These are phyloP conservation scores for Multifurca ochricompacta DNA, from an alignment of 768 basidiomycete genomes.

Conservation along the genomic window DNA sequence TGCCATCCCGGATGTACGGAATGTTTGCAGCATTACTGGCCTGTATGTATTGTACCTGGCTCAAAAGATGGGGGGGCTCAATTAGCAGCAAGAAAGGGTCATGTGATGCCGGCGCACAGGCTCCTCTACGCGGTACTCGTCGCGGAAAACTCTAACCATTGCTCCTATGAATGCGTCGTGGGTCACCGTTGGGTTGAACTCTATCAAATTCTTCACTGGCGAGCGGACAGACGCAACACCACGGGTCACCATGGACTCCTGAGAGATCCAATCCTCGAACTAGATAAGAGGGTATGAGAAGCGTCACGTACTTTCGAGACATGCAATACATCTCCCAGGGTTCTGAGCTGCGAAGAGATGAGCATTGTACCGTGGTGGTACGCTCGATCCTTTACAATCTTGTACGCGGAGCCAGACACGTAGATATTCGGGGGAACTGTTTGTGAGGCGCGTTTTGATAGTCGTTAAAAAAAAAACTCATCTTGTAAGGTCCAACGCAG, in stretches of 20 bases:
- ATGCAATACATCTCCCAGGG: slow-evolving; percentile 65
- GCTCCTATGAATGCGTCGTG: slow-evolving; percentile 69
- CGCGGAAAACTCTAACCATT: slow-evolving; percentile 58
- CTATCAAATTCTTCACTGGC: slow-evolving; percentile 76
- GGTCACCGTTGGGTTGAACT: slow-evolving; percentile 41
- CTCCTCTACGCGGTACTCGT: slow-evolving; percentile 41
- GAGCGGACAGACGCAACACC: slow-evolving; percentile 90
- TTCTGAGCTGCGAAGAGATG: slow-evolving; percentile 67
- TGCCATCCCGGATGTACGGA: slow-evolving; percentile 59
- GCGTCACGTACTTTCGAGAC: slow-evolving; percentile 47
- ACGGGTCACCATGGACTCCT: slow-evolving; percentile 77
- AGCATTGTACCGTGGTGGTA: slow-evolving; percentile 99
- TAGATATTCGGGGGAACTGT: slow-evolving; percentile 29
- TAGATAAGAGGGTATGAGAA: no score
- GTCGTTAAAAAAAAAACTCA: slow-evolving; percentile 39
- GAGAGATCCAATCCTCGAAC: no score
- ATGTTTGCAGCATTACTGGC: slow-evolving; percentile 40
- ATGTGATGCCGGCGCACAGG: slow-evolving; percentile 24
- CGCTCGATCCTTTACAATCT: slow-evolving; percentile 81
- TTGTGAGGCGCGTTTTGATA: slow-evolving; percentile 14
- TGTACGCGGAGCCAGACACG: slow-evolving; percentile 98
- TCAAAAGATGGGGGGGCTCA: not conserved
- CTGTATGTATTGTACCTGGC: slow-evolving; percentile 20
- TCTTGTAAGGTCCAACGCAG: slow-evolving; percentile 80
- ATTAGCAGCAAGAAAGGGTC: not conserved